Evolutionary conservation across 371 early-diverging fungal species (phyloP).

Genomic region (Mucor circinelloides): DNA sequence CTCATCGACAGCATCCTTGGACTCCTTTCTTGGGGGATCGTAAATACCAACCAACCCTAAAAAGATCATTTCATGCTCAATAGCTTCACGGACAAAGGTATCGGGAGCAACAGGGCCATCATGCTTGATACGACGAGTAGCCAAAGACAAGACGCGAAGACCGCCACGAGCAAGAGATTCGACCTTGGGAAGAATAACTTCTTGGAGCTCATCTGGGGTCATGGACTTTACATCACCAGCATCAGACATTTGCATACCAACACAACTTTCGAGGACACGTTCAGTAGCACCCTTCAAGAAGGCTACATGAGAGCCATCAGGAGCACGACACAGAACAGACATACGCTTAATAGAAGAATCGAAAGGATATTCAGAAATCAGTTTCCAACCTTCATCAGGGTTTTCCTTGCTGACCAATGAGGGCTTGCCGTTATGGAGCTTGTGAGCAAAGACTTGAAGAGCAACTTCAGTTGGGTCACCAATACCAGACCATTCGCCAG

Average conservation of each 20-base stretch:
- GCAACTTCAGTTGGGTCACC: constrained; percentile 88
- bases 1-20: constrained; percentile 76
- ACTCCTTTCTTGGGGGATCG: constrained; percentile 89
- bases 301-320: constrained; percentile 53
- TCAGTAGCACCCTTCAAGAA: constrained; percentile 80
- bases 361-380: constrained; percentile 82
- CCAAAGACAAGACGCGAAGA: constrained; percentile 65
- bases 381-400: constrained; percentile 49
- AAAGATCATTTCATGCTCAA: constrained; percentile 81
- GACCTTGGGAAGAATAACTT: constrained; percentile 57
- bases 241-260: constrained; percentile 52
- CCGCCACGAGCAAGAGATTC: constrained; percentile 68
- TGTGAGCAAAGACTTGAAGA: constrained; percentile 77
- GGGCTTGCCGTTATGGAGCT: constrained; percentile 69
- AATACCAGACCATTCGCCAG: constrained; percentile 69
- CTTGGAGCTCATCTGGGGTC: constrained; percentile 48
- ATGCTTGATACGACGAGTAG: constrained; percentile 54
- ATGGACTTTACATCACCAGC: constrained; percentile 38
- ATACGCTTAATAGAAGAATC: constrained; percentile 91
- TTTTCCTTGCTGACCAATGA: constrained; percentile 38
- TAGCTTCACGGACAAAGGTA: constrained; percentile 55
- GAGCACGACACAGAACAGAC: constrained; percentile 78
- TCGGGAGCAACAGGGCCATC: constrained; percentile 36
- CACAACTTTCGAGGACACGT: constrained; percentile 67
- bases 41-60: constrained; percentile 92